These are phyloP conservation scores for Blastobotrys proliferans DNA, from an alignment of 1,139 yeast genomes.

Conservation along the genomic window DNA sequence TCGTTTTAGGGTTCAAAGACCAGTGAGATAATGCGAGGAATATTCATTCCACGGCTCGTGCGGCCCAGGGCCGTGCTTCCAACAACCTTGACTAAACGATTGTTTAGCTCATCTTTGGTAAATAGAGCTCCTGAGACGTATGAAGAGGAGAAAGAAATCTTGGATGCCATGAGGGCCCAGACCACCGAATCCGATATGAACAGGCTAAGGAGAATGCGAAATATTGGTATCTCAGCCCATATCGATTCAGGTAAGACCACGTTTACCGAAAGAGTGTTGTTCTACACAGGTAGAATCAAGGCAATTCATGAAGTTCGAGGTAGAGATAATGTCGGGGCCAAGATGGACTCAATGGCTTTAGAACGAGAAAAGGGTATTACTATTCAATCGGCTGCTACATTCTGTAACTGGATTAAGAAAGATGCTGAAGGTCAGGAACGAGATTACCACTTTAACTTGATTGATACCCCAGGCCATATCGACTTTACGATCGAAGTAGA, in stretches of 20 bases:
- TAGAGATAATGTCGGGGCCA: conserved; percentile 96
- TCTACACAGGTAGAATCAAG: conserved; percentile 94
- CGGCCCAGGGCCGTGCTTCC: background rate
- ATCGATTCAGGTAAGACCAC: conserved; percentile 97
- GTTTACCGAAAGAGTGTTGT: conserved; percentile 93
- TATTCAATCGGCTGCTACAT: conserved; percentile 97
- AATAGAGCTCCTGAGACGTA: conserved; percentile 19
- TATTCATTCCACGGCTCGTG: conserved; percentile 2
- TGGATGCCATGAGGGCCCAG: conserved; percentile 41
- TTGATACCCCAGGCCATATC: conserved; percentile 98
- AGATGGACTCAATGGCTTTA: conserved; percentile 97
- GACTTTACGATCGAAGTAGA: conserved; percentile 98
- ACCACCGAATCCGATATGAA: conserved; percentile 56
- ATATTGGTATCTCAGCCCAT: conserved; percentile 97
- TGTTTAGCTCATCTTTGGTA: background rate
- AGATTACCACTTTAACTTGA: conserved; percentile 82
- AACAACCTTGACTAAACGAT: background rate
- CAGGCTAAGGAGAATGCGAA: conserved; percentile 63
- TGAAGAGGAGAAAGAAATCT: conserved; percentile 33
- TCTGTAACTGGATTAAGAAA: conserved; percentile 86
- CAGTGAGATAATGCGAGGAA: conserved; percentile 1
- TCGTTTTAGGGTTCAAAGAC: background rate
- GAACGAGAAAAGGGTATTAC: conserved; percentile 98
- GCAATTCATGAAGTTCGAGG: conserved; percentile 99
- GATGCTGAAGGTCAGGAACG: conserved; percentile 37